Evolutionary conservation across 805 yeast species (phyloP), one percentile per base, ranked within the genome.

Genomic region (Hanseniaspora pseudoguilliermondii): DNA sequence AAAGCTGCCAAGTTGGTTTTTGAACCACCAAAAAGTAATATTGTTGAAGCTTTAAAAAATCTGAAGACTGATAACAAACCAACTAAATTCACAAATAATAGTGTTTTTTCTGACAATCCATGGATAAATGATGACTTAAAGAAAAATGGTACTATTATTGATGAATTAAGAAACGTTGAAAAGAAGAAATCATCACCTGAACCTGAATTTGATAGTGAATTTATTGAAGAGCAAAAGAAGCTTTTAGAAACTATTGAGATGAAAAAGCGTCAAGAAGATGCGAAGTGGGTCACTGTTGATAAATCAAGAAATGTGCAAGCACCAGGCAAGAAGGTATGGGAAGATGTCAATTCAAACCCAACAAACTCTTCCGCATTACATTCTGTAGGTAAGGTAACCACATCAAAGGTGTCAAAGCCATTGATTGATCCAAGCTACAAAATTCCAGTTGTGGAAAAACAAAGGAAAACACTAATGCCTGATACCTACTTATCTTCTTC

Each of bases 281-380:
- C 54, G 1, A 25, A 20, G 25, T 50, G 54, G 54, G 54, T 50
- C n/a, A 50, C 54, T 21, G 36, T 50, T 50, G 54, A 50, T 25
- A 50, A 50, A 32, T 40, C 43, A 21, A 40, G 21, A 40, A 8
- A 23, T 40, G 27, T 11, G 9, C 43, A 16, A 40, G 10, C 3
- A 5, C 10, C 25, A 6, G 29, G 15, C 13, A 21, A 40, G 43
- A 40, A 40, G 11, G 16, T 23, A 10, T 40, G 43, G 43, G 15
- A 13, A 3, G 5, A 20, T 6, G 43, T 20, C 18, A 40, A 7
- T 21, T 13, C 13, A 20, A 40, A 20, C n/a, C 16, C 43, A 40
- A 10, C 16, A 21, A 40, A 23, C 16, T 13, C 43, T 3, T 20
- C 16, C 27, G 21, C 10, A 7, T 5, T 43, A 25, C 35, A 43